These are phyloP conservation scores for Raphanus raphanistrum DNA, from an alignment of 345 rosid species.

Conservation along the genomic window DNA sequence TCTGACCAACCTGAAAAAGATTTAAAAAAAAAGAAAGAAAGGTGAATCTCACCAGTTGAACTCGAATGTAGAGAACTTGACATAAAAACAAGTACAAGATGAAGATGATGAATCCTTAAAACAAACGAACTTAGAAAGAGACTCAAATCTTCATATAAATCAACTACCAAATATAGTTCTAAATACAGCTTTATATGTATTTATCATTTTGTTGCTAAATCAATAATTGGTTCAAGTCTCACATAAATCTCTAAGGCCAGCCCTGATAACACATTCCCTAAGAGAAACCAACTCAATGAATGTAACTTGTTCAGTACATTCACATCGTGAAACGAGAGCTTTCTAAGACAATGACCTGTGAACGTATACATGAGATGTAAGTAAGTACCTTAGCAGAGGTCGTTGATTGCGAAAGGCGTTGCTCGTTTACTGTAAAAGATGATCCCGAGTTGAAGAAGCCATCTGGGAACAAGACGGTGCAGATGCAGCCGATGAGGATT, in stretches of 20 bases:
- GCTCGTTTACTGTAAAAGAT: conserved; percentile 29
- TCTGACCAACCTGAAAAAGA: conserved; percentile 46
- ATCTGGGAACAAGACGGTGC: conserved; percentile 60
- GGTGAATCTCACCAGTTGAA: not conserved
- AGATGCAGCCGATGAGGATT: conserved; percentile 60
- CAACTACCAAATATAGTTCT: not conserved
- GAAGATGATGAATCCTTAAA: not conserved
- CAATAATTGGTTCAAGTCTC: too few species aligned
- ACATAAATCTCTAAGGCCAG: too few species aligned
- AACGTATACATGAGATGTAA: not conserved
- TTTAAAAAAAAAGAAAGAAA: too few species aligned
- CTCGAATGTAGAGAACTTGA: not conserved
- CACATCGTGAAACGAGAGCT: not conserved
- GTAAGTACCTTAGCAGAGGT: conserved; percentile 47
- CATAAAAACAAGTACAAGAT: too few species aligned
- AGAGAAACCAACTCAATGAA: too few species aligned
- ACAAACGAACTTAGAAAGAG: not conserved
- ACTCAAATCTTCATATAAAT: not conserved
- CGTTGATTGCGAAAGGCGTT: conserved; percentile 31
- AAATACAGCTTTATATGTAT: not conserved
- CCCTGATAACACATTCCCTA: too few species aligned
- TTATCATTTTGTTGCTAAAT: too few species aligned
- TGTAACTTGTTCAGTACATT: not conserved
- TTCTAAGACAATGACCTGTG: not conserved
- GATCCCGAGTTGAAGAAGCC: conserved; percentile 52